These are phyloP conservation scores for Aeminium ludgeri DNA, from an alignment of 495 filamentous ascomycete genomes.

Conservation along the genomic window DNA sequence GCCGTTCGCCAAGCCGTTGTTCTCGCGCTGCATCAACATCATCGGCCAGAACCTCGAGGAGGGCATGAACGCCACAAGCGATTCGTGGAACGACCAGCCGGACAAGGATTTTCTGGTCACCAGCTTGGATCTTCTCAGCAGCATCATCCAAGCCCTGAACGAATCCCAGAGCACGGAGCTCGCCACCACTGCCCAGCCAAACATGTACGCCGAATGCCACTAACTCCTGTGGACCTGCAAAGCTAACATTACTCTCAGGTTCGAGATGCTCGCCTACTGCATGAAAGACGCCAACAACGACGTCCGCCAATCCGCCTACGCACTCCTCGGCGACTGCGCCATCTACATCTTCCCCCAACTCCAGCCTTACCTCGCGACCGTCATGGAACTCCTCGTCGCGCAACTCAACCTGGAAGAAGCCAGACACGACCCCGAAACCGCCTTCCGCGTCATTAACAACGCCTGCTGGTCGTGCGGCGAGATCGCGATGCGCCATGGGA, in stretches of 20 bases:
- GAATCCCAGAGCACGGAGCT: slow-evolving; percentile 55
- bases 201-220: slow-evolving; percentile 30
- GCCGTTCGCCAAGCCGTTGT: slow-evolving; percentile 69
- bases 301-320: slow-evolving; percentile 91
- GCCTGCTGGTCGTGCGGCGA: slow-evolving; percentile 96
- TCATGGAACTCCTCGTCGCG: slow-evolving; percentile 65
- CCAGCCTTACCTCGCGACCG: slow-evolving; percentile 48
- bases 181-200: slow-evolving; percentile 53
- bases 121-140: slow-evolving; percentile 83
- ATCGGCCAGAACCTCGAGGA: slow-evolving; percentile 81
- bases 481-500: slow-evolving; percentile 66
- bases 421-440: slow-evolving; percentile 52
- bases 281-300: slow-evolving; percentile 88
- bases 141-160: slow-evolving; percentile 84
- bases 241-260: slow-evolving; percentile 21
- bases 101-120: slow-evolving; percentile 97
- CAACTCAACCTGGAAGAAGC: slow-evolving; percentile 72
- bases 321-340: slow-evolving; percentile 86
- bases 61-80: slow-evolving; percentile 40
- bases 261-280: slow-evolving; percentile 75
- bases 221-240: no score
- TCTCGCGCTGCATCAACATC: slow-evolving; percentile 70
- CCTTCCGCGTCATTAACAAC: slow-evolving; percentile 90
- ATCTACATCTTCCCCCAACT: slow-evolving; percentile 86
- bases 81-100: slow-evolving; percentile 55